Evolutionary conservation across 2,329 filamentous ascomycete species (phyloP).

Genomic region (Coleophoma eucalyptorum): DNA sequence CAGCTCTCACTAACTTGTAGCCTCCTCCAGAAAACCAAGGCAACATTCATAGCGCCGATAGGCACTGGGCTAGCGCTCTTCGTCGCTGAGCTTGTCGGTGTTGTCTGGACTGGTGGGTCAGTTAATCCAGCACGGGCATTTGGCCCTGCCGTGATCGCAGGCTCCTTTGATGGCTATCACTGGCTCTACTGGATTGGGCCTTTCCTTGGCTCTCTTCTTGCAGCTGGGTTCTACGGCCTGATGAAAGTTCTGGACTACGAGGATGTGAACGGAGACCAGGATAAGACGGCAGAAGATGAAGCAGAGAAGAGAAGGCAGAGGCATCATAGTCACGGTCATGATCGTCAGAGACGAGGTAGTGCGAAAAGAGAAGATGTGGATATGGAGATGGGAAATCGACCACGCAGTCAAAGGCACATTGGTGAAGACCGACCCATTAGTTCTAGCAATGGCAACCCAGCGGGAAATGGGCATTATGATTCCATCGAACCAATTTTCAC

Average conservation of each 20-base stretch:
- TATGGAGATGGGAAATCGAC: neutral
- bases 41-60: conserved; percentile 39
- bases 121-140: conserved; percentile 41
- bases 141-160: conserved; percentile 38
- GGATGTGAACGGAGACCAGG: conserved; percentile 38
- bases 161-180: conserved; percentile 35
- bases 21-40: conserved; percentile 30
- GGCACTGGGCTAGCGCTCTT: conserved; percentile 40
- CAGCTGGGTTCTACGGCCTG: conserved; percentile 39
- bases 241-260: conserved; percentile 45
- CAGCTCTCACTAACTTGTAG: too few relatives aligned
- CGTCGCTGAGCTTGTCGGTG: conserved; percentile 34
- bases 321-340: neutral
- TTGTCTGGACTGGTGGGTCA: conserved; percentile 33
- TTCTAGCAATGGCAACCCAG: too few relatives aligned
- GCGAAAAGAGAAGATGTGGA: neutral
- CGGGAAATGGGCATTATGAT: too few relatives aligned
- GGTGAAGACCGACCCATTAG: too few relatives aligned
- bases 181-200: conserved; percentile 36
- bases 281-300: neutral
- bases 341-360: neutral
- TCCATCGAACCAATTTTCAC: too few relatives aligned
- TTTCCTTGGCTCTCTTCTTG: conserved; percentile 40
- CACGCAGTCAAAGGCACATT: too few relatives aligned
- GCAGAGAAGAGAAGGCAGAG: neutral